Base-by-base conservation (phyloP, 495 filamentous ascomycete species). In the Aspergillus hancockii region DNA sequence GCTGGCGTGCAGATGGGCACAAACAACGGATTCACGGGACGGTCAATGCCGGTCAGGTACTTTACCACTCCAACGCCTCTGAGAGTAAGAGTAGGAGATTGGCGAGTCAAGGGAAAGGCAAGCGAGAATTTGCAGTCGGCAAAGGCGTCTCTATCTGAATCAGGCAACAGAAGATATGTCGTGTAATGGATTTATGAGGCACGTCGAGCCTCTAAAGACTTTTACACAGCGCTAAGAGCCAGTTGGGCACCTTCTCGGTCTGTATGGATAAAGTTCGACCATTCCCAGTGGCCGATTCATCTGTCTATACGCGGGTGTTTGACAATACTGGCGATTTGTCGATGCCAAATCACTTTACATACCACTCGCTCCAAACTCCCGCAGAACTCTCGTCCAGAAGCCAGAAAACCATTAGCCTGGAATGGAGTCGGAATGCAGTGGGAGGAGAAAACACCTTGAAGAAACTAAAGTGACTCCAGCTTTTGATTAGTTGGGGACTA, bases 401-500 rank as follows among this genome's bases (percentile, higher is more conserved):
- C 12, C 0, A 43, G 43, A 51, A n/a, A 21, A 32, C 9, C 25
- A 36, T 32, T 31, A 16, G 52, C 8, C 19, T 16, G 34, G 31
- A 54, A 54, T 30, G 21, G n/a, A 7, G 3, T 54, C 25, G n/a
- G n/a, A n/a, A n/a, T n/a, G n/a, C n/a, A n/a, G n/a, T n/a, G n/a
- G 13, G 18, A 9, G n/a, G 1, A 10, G 10, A 22, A 6, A 18
- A 21, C 7, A 47, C 43, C 12, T 30, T 3, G 7, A 41, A 18
- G 22, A 52, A 43, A 31, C 13, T 8, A 3, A 30, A 21, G 41
- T 8, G 2, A 28, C 16, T 25, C 21, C n/a, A 36, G 9, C 19
- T 21, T 22, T 31, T 28, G 57, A 34, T 30, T 25, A 36, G 36
- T 32, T 31, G 49, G 47, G 34, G 19, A n/a, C 32, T 58, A 63